Conservation (phyloP, 441 rosid species). For the Populus hybrid region DNA sequence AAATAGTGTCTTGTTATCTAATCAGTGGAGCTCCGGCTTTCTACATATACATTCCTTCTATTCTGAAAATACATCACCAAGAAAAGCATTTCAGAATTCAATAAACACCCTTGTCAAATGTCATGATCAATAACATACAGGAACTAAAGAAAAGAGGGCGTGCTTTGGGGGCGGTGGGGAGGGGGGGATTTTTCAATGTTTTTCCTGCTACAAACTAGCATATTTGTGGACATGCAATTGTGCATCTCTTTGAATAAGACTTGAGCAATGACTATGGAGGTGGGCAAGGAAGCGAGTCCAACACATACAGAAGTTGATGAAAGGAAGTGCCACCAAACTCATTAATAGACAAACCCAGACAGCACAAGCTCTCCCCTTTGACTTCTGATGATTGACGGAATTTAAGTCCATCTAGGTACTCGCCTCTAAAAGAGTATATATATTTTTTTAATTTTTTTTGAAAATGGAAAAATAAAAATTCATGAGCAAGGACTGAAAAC, state of each 20-base stretch:
- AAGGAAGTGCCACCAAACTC: neutral
- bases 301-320: neutral
- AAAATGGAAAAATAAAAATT: neutral
- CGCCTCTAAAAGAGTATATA: neutral
- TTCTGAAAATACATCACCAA: neutral
- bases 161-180: neutral
- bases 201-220: neutral
- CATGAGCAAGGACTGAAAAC: neutral
- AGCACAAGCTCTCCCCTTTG: neutral
- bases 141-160: neutral
- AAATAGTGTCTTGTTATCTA: neutral
- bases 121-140: neutral
- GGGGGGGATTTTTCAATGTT: neutral
- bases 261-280: neutral
- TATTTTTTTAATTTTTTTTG: neutral
- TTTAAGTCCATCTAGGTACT: neutral
- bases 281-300: neutral
- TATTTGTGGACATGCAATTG: neutral
- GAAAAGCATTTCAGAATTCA: neutral
- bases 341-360: neutral
- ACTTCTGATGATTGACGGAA: neutral
- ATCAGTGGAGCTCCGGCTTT: neutral
- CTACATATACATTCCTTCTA: neutral
- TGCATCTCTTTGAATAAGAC: neutral
- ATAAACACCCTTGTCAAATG: neutral